Evolutionary conservation across 257 asterid genomes (phyloP).

Genomic region (Nicotiana sylvestris): DNA sequence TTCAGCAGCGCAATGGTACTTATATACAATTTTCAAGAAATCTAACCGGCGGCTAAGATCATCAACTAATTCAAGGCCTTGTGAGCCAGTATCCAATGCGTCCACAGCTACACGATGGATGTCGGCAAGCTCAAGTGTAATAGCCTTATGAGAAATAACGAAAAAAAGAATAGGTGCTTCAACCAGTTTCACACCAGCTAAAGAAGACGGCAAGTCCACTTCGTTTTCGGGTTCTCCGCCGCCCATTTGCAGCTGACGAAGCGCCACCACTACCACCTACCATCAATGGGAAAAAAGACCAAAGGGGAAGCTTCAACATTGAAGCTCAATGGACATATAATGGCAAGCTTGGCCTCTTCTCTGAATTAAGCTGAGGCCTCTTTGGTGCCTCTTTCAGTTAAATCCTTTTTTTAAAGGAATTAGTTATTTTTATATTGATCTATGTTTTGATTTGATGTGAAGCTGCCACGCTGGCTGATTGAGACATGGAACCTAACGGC

Average conservation of each 20-base stretch:
- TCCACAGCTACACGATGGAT: constrained; percentile 49
- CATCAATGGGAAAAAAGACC: constrained; percentile 41
- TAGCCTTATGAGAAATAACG: constrained; percentile 74
- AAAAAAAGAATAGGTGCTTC: constrained; percentile 75
- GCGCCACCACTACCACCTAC: constrained; percentile 33
- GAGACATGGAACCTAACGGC: constrained; percentile 43
- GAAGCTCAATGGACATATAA: constrained; percentile 37
- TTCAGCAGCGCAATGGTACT: constrained; percentile 74
- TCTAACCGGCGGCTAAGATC: constrained; percentile 55
- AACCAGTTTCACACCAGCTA: constrained; percentile 46
- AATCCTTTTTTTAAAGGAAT: constrained; percentile 1
- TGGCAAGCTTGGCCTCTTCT: constrained; percentile 9
- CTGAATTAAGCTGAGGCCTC: constrained; percentile 18
- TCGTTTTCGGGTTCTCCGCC: constrained; percentile 55
- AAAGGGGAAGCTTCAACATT: constrained; percentile 52
- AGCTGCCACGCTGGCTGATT: constrained; percentile 32
- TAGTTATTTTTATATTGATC: not conserved
- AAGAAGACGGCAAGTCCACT: constrained; percentile 37
- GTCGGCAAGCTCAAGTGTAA: constrained; percentile 53
- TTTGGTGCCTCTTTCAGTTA: constrained; percentile 35
- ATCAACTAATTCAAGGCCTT: constrained; percentile 27
- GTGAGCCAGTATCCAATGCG: constrained; percentile 32
- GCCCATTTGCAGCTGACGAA: constrained; percentile 39
- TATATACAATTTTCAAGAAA: constrained; percentile 65
- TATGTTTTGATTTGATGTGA: constrained; percentile 7